A percentile compares a stretch with the other conserved stretches of the same genome.
These are phyloP conservation scores for Phylloporus gajari DNA, from an alignment of 1,284 basidiomycete genomes.

Conservation along the genomic window DNA sequence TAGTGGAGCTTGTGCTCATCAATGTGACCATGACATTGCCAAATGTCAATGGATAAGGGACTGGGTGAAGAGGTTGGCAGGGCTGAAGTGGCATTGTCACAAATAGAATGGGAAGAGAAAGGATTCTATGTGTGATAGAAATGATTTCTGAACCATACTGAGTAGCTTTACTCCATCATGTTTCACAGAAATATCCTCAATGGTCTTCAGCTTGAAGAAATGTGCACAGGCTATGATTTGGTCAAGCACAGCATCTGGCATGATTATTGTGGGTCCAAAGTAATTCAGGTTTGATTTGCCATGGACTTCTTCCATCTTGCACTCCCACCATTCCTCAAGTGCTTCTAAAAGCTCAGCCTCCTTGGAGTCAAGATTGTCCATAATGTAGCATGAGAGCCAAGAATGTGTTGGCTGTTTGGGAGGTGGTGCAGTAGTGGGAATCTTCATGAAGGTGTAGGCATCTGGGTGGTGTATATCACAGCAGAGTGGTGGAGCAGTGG, in stretches of 20 bases:
- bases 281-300: neutral
- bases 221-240: neutral
- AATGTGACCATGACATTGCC: neutral
- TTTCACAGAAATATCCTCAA: neutral
- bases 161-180: neutral
- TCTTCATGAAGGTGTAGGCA: neutral
- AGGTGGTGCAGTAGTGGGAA: neutral
- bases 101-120: neutral
- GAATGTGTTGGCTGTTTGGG: neutral
- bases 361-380: too few relatives aligned
- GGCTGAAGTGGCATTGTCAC: neutral
- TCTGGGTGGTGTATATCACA: neutral
- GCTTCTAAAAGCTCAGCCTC: neutral
- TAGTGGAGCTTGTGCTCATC: neutral
- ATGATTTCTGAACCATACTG: neutral
- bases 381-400: neutral
- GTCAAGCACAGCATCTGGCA: neutral
- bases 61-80: too few relatives aligned
- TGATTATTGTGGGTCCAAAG: neutral
- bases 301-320: neutral
- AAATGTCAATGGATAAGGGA: neutral
- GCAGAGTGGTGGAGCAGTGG: neutral
- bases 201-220: neutral
- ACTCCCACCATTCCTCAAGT: neutral
- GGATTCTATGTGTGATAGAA: neutral